phyloP scores from a whole-genome alignment of 768 basidiomycete genomes.

The Serendipita vermifera region DNA sequence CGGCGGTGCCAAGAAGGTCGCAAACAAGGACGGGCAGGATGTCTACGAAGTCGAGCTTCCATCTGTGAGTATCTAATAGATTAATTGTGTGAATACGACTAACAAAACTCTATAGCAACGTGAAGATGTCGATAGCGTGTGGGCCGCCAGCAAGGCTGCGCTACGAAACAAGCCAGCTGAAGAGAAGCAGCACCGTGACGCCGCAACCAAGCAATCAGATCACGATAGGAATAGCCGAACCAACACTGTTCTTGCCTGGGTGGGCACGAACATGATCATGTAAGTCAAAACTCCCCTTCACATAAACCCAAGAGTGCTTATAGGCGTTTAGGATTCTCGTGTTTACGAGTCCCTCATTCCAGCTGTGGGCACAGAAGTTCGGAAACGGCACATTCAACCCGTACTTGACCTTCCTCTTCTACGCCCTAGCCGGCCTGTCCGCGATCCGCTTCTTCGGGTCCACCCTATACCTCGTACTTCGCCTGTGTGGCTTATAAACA shows the following conservation, averaged over 20 bases:
- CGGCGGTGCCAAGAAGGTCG: conserved; percentile 80
- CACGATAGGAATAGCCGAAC: conserved; percentile 73
- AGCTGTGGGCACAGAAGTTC: conserved; percentile 15
- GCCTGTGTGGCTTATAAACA: conserved; percentile 47
- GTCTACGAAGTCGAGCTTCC: conserved; percentile 78
- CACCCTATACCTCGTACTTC: conserved; percentile 61
- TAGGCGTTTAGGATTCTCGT: no score
- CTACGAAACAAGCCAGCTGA: conserved; percentile 56
- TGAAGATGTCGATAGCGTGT: conserved; percentile 81
- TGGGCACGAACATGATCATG: conserved; percentile 66
- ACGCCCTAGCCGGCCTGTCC: conserved; percentile 59
- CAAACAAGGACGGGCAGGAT: conserved; percentile 72
- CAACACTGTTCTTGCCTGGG: conserved; percentile 73
- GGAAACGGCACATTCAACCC: conserved; percentile 62
- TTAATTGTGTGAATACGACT: not conserved
- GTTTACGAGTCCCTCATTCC: conserved; percentile 11
- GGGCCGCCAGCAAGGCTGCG: conserved; percentile 61
- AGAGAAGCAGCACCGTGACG: conserved; percentile 69
- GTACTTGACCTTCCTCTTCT: conserved; percentile 78
- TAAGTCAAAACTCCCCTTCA: conserved; percentile 31
- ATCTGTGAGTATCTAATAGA: conserved; percentile 31
- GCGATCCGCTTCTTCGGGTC: conserved; percentile 73
- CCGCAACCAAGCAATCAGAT: conserved; percentile 81
- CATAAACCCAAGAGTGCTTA: conserved; percentile 22
- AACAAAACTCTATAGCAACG: conserved; percentile 23